phyloP scores from a whole-genome alignment of 352 stramenopile genomes.

The Globisporangium splendens region DNA sequence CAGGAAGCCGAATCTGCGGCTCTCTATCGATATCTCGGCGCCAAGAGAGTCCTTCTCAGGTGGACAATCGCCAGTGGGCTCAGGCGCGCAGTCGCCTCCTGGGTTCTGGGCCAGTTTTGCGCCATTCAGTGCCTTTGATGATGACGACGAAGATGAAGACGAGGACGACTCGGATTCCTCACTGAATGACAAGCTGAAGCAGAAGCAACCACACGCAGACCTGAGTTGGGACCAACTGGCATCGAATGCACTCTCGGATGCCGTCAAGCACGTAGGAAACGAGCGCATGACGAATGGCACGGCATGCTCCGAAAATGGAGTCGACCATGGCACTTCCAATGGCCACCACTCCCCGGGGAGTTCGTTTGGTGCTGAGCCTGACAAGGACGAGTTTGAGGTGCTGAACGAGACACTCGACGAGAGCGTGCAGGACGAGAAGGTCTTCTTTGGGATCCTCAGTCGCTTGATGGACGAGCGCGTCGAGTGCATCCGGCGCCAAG shows the following conservation, averaged over 20 bases:
- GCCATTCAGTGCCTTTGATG: constrained; percentile 55
- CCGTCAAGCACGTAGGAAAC: constrained; percentile 26
- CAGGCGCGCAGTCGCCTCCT: constrained; percentile 53
- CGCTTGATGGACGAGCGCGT: constrained; percentile 70
- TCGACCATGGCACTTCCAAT: neutral
- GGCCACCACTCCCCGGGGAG: constrained; percentile 9
- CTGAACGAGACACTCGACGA: constrained; percentile 62
- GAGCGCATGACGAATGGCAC: neutral
- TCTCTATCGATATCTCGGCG: constrained; percentile 52
- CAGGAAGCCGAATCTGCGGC: constrained; percentile 27
- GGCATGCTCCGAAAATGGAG: neutral
- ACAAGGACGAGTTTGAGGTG: constrained; percentile 76
- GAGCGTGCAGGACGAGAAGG: constrained; percentile 63
- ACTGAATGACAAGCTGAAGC: neutral
- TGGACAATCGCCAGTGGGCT: constrained; percentile 29
- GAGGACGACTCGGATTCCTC: constrained; percentile 24
- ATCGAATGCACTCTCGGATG: constrained; percentile 44
- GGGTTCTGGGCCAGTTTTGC: constrained; percentile 78
- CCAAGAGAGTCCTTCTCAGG: constrained; percentile 16
- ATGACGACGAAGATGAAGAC: constrained; percentile 45
- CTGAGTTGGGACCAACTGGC: constrained; percentile 57
- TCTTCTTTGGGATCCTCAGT: constrained; percentile 63
- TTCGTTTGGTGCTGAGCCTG: constrained; percentile 33
- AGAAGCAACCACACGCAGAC: neutral
- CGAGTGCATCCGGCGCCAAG: constrained; percentile 21